A percentile compares a stretch with the other conserved stretches of the same genome.
phyloP scores from a whole-genome alignment of 805 yeast genomes.

The Kazachstania bromeliacearum region DNA sequence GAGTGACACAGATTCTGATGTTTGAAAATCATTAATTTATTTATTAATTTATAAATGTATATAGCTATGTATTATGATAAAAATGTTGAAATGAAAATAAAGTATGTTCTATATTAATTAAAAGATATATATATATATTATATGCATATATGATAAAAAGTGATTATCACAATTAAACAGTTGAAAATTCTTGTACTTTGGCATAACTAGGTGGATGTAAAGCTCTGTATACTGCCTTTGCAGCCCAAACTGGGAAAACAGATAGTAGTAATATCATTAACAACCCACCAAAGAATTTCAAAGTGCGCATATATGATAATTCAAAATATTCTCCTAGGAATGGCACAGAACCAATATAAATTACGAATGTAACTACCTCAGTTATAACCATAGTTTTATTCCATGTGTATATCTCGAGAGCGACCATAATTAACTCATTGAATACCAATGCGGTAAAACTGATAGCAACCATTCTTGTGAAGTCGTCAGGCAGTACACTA shows the following conservation, averaged over 20 bases:
- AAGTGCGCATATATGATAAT: constrained; percentile 47
- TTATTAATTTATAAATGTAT: constrained; percentile 2
- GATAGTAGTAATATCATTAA: constrained; percentile 57
- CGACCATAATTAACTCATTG: constrained; percentile 91
- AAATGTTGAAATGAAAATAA: not conserved
- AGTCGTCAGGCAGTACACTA: constrained; percentile 45
- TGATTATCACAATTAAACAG: constrained; percentile 23
- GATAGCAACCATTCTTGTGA: constrained; percentile 72
- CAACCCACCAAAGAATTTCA: constrained; percentile 61
- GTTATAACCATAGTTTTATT: constrained; percentile 63
- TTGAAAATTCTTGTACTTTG: constrained; percentile 68
- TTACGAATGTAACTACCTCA: constrained; percentile 56
- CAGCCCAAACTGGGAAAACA: constrained; percentile 82
- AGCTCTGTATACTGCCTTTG: constrained; percentile 62
- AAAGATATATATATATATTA: not conserved
- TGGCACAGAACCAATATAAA: constrained; percentile 72
- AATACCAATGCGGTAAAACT: constrained; percentile 71
- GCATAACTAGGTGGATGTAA: constrained; percentile 94
- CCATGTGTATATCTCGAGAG: constrained; percentile 89
- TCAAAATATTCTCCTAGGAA: constrained; percentile 82
- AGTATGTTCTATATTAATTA: too few relatives aligned
- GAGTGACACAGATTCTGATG: constrained; percentile 13
- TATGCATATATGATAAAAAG: not conserved
- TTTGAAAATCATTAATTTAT: constrained; percentile 1
- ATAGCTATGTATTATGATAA: not conserved